Conservation (phyloP, 495 filamentous ascomycete genomes). For the Daldinia concentrica region DNA sequence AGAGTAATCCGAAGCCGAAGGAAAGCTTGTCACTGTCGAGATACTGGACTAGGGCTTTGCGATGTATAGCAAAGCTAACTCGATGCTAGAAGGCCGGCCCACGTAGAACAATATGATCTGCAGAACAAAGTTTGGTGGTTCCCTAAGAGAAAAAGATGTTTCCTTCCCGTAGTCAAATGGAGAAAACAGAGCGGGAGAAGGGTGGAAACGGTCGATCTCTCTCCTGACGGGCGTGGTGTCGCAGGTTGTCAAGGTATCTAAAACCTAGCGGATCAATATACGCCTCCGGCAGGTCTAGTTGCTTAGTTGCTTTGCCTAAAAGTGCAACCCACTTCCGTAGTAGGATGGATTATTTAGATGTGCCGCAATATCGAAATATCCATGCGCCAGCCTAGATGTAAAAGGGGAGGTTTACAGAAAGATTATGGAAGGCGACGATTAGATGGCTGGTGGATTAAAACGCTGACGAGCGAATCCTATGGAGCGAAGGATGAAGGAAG, state of each 20-base stretch:
- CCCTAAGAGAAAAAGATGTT: slow-evolving; percentile 33
- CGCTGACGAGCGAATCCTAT: slow-evolving; percentile 29
- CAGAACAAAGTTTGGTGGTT: slow-evolving; percentile 45
- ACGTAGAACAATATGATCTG: slow-evolving; percentile 41
- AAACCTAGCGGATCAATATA: slow-evolving; percentile 30
- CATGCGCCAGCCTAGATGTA: slow-evolving; percentile 8
- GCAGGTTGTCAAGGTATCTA: slow-evolving; percentile 38
- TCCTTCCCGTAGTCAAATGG: slow-evolving; percentile 28
- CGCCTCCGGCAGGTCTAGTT: slow-evolving; percentile 18
- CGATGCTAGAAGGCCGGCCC: slow-evolving; percentile 29
- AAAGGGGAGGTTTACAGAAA: slow-evolving; percentile 24
- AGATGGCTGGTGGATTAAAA: slow-evolving; percentile 26
- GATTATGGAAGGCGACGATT: slow-evolving; percentile 13
- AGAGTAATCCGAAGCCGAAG: slow-evolving; percentile 22
- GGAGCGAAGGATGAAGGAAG: slow-evolving; percentile 30
- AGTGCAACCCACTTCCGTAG: slow-evolving; percentile 22
- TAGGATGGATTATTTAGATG: slow-evolving; percentile 26
- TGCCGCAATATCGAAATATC: slow-evolving; percentile 28
- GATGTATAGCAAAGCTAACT: slow-evolving; percentile 22
- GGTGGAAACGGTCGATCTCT: slow-evolving; percentile 38
- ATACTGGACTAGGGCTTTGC: slow-evolving; percentile 7
- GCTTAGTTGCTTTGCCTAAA: slow-evolving; percentile 37
- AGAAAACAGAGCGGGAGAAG: slow-evolving; percentile 20
- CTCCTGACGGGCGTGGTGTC: slow-evolving; percentile 42
- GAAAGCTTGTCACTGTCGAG: neutral